Conservation (phyloP, 345 rosid genomes). For the Linum trigynum region DNA sequence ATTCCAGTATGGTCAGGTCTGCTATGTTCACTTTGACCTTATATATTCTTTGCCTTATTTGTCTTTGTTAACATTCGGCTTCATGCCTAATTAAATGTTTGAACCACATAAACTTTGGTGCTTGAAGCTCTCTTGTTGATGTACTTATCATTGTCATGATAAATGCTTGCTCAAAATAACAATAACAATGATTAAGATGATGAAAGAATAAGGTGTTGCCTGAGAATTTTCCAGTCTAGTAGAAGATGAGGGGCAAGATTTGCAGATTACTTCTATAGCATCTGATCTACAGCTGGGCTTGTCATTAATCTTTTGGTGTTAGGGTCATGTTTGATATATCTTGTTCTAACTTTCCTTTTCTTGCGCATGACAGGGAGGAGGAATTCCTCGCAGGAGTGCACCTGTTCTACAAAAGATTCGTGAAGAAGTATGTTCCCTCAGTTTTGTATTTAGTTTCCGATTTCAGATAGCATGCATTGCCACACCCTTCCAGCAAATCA, state of each 20-base stretch:
- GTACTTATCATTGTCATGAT: not conserved
- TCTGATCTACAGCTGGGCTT: not conserved
- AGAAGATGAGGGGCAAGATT: not conserved
- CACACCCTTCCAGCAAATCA: not conserved
- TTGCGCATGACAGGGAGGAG: conserved; percentile 55
- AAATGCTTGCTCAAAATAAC: no score
- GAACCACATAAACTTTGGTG: no score
- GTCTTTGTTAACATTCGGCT: not conserved
- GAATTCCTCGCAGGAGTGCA: conserved; percentile 85
- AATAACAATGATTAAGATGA: no score
- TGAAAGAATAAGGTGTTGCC: no score
- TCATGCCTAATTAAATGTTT: no score
- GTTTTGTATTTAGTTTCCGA: conserved; percentile 2
- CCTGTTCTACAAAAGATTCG: conserved; percentile 66
- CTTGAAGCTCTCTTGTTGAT: not conserved
- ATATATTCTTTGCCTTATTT: conserved; percentile 4
- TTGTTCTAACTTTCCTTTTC: not conserved
- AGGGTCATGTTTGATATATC: not conserved
- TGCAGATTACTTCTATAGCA: not conserved
- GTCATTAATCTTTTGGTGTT: no score
- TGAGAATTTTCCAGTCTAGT: not conserved
- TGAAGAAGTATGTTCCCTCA: conserved; percentile 54
- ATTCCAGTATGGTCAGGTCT: conserved; percentile 86
- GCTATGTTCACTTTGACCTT: conserved; percentile 6
- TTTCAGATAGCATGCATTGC: not conserved